Conservation (phyloP, 202 grass and related monocot species). For the Schoenoplectus triqueter region DNA sequence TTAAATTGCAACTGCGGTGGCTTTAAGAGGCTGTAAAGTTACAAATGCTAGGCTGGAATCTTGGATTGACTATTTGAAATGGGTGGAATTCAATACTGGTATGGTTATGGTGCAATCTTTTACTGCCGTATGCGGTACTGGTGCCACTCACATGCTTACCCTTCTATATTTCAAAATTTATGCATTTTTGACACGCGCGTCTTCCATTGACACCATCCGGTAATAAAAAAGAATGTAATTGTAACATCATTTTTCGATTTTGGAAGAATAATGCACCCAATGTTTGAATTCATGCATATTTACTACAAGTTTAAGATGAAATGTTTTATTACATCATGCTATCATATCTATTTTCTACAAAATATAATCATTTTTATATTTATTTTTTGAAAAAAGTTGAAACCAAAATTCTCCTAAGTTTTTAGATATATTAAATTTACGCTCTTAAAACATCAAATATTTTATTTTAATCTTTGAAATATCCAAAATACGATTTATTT, state of each 20-base stretch:
- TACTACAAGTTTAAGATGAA: no score
- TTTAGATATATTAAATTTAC: no score
- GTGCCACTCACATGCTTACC: slow-evolving; percentile 9
- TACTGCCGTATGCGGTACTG: slow-evolving; percentile 54
- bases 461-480: no score
- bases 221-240: neutral
- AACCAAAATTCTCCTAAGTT: no score
- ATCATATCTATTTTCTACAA: no score
- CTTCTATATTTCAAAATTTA: neutral
- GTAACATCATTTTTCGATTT: slow-evolving; percentile 11
- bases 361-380: no score
- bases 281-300: neutral
- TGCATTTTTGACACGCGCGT: slow-evolving; percentile 18
- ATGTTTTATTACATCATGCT: no score
- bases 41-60: slow-evolving; percentile 42
- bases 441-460: no score
- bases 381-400: no score
- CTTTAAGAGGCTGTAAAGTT: slow-evolving; percentile 49
- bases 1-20: slow-evolving; percentile 37
- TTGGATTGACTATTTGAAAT: slow-evolving; percentile 63
- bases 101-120: slow-evolving; percentile 40
- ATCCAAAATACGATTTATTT: no score
- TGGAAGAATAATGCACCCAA: slow-evolving; percentile 13
- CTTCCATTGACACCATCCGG: neutral
- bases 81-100: slow-evolving; percentile 44